Percentiles rank a stretch among this genome's conserved stretches.
These are phyloP conservation scores for Diplotaxis tenuifolia DNA, from an alignment of 345 rosid genomes.

Conservation along the genomic window DNA sequence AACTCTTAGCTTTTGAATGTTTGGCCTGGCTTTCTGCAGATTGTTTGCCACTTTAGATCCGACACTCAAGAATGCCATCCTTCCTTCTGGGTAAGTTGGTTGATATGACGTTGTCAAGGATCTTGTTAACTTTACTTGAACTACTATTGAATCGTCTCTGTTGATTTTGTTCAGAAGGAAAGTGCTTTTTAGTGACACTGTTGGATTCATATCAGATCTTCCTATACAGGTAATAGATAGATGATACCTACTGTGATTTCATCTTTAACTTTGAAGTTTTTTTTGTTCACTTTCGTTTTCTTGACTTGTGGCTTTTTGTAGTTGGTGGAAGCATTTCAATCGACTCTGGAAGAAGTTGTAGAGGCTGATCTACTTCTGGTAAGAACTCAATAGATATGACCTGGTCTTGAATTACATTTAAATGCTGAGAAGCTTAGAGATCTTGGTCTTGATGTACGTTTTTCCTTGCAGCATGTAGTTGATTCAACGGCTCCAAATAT, in stretches of 20 bases:
- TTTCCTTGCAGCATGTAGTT: conserved; percentile 65
- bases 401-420: neutral
- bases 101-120: neutral
- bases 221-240: conserved; percentile 70
- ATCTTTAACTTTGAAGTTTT: neutral
- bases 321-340: conserved; percentile 92
- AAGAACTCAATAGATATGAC: conserved; percentile 2
- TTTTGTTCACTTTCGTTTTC: neutral
- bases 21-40: conserved; percentile 38
- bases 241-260: conserved; percentile 4
- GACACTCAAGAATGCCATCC: conserved; percentile 59
- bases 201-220: conserved; percentile 93
- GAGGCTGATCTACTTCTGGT: conserved; percentile 95
- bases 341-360: conserved; percentile 90
- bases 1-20: conserved; percentile 4
- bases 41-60: conserved; percentile 89
- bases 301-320: conserved; percentile 20
- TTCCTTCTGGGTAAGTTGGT: conserved; percentile 69
- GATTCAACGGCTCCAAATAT: conserved; percentile 89
- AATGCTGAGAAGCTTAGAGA: neutral
- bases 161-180: conserved; percentile 56
- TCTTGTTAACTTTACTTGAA: neutral
- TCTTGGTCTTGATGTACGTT: conserved; percentile 5
- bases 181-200: conserved; percentile 86
- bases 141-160: neutral